Percentiles rank a stretch among this genome's conserved stretches.
Evolutionary conservation across 495 filamentous ascomycete genomes (phyloP).

Genomic region (Aspergillus olivimuriae): DNA sequence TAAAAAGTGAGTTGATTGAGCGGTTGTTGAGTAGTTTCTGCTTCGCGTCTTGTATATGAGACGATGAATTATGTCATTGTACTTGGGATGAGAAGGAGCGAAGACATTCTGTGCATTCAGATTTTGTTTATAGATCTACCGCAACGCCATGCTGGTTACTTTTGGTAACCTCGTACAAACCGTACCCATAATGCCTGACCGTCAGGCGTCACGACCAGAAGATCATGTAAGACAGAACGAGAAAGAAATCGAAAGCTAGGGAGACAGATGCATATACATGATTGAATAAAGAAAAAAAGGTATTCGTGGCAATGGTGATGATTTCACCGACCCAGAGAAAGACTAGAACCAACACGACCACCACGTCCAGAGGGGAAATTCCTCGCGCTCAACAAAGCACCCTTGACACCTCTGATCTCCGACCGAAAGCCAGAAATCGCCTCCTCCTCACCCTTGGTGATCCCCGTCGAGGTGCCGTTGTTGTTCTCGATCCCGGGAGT

Average conservation of each 20-base stretch:
- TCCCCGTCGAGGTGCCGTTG: constrained; percentile 22
- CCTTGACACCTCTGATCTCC: constrained; percentile 90
- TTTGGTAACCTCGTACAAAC: neutral
- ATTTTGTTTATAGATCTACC: constrained; percentile 2
- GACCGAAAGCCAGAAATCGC: constrained; percentile 70
- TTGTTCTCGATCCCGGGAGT: constrained; percentile 22
- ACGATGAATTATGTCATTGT: too few relatives aligned
- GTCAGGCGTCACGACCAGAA: neutral
- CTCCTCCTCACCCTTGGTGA: constrained; percentile 58
- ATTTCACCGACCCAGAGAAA: constrained; percentile 7
- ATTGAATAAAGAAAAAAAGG: too few relatives aligned
- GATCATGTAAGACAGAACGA: neutral
- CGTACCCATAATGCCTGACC: neutral
- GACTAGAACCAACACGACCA: constrained; percentile 21
- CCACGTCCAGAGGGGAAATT: constrained; percentile 49
- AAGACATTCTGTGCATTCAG: too few relatives aligned
- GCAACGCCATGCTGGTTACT: constrained; percentile 9
- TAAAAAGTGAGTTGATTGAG: constrained; percentile 2
- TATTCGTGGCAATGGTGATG: too few relatives aligned
- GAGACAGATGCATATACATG: neutral
- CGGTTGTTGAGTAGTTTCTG: too few relatives aligned
- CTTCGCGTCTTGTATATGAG: too few relatives aligned
- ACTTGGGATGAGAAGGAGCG: too few relatives aligned
- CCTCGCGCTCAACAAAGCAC: constrained; percentile 75
- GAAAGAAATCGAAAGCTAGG: neutral